phyloP scores from a whole-genome alignment of 352 stramenopile species.

The Blastocystis sp. region DNA sequence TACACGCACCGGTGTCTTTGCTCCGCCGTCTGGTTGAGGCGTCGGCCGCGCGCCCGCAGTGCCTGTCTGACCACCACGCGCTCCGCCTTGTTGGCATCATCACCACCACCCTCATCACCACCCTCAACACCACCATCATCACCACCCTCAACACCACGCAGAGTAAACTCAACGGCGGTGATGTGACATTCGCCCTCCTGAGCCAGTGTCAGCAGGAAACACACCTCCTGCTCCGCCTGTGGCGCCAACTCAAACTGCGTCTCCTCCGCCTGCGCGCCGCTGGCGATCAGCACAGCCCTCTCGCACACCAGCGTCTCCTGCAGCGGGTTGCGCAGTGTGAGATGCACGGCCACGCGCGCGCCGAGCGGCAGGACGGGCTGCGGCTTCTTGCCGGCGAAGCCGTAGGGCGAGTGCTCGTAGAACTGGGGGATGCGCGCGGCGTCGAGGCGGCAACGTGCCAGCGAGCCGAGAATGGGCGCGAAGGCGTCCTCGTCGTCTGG shows the following conservation, averaged over 20 bases:
- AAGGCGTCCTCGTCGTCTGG: conserved; percentile 17
- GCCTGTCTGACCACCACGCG: neutral
- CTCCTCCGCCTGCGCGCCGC: neutral
- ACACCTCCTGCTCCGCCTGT: neutral
- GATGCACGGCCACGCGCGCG: neutral
- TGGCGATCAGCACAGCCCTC: neutral
- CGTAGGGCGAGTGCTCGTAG: neutral
- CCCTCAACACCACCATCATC: neutral
- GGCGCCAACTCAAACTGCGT: conserved; percentile 4
- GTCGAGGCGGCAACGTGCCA: conserved; percentile 2
- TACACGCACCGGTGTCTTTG: conserved; percentile 2
- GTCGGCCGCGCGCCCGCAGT: neutral
- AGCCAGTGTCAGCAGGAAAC: neutral
- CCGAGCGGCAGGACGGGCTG: neutral
- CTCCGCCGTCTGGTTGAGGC: conserved; percentile 38
- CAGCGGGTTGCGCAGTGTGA: conserved; percentile 35
- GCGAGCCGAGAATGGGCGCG: neutral
- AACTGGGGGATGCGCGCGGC: neutral
- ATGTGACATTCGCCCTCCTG: neutral
- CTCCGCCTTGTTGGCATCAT: neutral
- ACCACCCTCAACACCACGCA: neutral
- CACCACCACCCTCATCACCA: too few species aligned
- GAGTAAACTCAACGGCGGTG: neutral
- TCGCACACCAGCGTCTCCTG: conserved; percentile 4
- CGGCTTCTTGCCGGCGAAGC: neutral